Evolutionary conservation across 2,329 filamentous ascomycete species (phyloP).

Genomic region (Microcyclosporella mali): DNA sequence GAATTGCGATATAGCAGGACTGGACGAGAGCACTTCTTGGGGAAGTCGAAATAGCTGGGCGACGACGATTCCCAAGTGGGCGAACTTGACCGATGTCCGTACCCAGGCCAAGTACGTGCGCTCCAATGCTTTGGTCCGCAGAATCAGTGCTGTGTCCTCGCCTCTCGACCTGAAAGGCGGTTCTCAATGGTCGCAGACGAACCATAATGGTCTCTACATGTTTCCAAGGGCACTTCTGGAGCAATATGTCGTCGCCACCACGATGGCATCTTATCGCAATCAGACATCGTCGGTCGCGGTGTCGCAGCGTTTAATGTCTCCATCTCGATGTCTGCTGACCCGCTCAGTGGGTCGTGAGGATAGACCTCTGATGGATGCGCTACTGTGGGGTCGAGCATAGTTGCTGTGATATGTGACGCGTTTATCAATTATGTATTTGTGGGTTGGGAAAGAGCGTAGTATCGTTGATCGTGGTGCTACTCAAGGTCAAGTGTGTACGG

Average conservation of each 20-base stretch:
- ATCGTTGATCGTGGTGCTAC: no score
- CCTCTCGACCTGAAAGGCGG: no score
- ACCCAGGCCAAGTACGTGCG: slow-evolving; percentile 1
- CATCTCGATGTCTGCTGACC: no score
- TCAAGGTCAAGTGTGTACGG: no score
- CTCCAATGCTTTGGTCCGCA: neutral
- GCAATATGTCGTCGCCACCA: neutral
- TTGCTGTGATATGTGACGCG: no score
- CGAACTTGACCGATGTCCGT: neutral
- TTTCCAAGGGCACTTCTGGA: neutral
- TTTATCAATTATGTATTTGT: no score
- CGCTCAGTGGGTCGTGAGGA: no score
- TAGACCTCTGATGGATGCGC: no score
- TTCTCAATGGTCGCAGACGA: neutral
- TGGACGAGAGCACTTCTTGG: neutral
- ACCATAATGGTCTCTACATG: neutral
- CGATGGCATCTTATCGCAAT: neutral
- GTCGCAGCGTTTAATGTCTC: no score
- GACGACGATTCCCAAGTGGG: neutral
- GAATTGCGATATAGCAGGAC: neutral
- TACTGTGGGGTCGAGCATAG: no score
- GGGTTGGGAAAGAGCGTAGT: no score
- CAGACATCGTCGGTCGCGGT: no score
- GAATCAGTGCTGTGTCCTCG: neutral
- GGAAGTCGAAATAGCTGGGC: neutral